phyloP scores from a whole-genome alignment of 176 grass and related monocot genomes.

The Musa beccarii region DNA sequence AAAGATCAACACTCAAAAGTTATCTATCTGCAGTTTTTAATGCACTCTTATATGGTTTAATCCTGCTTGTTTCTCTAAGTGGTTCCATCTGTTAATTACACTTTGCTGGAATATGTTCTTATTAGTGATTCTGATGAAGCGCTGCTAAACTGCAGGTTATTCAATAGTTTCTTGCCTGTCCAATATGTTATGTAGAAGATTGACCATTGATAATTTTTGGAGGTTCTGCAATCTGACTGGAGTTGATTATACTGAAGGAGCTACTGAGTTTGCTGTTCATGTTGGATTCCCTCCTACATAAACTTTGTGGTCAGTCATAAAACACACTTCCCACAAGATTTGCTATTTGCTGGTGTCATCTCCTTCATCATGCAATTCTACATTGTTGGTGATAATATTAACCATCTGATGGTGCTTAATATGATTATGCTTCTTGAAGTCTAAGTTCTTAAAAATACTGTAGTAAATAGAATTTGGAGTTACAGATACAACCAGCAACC shows the following conservation, averaged over 20 bases:
- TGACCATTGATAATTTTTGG: conserved; percentile 11
- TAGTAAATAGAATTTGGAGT: not conserved
- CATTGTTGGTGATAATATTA: not conserved
- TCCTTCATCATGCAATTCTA: not conserved
- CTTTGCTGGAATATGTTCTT: not conserved
- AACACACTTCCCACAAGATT: conserved; percentile 8
- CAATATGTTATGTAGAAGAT: not conserved
- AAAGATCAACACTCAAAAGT: too few relatives aligned
- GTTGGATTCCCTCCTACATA: conserved; percentile 56
- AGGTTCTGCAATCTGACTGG: conserved; percentile 86
- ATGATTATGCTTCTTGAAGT: not conserved
- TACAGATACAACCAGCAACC: too few relatives aligned
- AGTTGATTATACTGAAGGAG: conserved; percentile 77
- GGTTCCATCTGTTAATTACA: not conserved
- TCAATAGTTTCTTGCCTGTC: not conserved
- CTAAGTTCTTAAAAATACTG: not conserved
- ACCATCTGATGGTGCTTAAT: not conserved
- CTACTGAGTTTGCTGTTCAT: conserved; percentile 61
- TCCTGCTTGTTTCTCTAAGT: not conserved
- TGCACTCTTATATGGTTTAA: too few relatives aligned
- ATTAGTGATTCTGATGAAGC: not conserved
- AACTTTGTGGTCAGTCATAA: conserved; percentile 75
- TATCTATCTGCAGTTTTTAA: too few relatives aligned
- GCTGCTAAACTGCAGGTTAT: not conserved
- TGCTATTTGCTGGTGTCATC: not conserved